Evolutionary conservation across 1,284 basidiomycete genomes (phyloP).

Genomic region (Trametes polyzona): DNA sequence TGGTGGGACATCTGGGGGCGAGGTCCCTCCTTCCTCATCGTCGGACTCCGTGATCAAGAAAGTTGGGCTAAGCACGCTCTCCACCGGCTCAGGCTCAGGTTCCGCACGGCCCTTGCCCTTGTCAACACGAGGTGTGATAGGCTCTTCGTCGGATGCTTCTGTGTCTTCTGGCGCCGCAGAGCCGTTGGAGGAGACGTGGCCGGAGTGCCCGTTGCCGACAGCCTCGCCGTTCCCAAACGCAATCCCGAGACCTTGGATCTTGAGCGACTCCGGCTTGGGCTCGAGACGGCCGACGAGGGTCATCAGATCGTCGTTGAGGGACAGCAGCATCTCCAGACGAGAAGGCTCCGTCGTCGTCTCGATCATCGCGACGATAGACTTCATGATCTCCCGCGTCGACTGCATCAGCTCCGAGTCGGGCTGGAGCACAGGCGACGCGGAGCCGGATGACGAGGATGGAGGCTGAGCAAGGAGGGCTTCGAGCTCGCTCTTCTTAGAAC

Average conservation of each 20-base stretch:
- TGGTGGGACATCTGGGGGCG: slow-evolving; percentile 41
- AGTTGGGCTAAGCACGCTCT: slow-evolving; percentile 73
- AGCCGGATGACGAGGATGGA: slow-evolving; percentile 39
- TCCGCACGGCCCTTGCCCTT: slow-evolving; percentile 76
- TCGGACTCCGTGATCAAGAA: slow-evolving; percentile 65
- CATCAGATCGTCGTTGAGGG: slow-evolving; percentile 73
- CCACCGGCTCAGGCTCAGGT: slow-evolving; percentile 65
- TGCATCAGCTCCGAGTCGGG: slow-evolving; percentile 45
- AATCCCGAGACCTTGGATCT: slow-evolving; percentile 54
- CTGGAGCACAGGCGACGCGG: slow-evolving; percentile 25
- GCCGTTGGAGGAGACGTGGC: slow-evolving; percentile 28
- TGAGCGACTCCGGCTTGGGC: slow-evolving; percentile 38
- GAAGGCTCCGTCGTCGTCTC: slow-evolving; percentile 60
- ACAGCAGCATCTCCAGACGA: slow-evolving; percentile 67
- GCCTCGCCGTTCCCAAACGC: slow-evolving; percentile 29
- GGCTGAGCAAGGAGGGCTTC: slow-evolving; percentile 47
- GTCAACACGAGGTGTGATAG: slow-evolving; percentile 65
- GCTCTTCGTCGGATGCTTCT: slow-evolving; percentile 39
- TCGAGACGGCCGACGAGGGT: slow-evolving; percentile 50
- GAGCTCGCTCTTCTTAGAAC: slow-evolving; percentile 50
- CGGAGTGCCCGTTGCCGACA: slow-evolving; percentile 26
- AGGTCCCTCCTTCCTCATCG: slow-evolving; percentile 64
- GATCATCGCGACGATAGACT: slow-evolving; percentile 63
- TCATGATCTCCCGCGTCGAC: slow-evolving; percentile 55
- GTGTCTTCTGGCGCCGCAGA: neutral